Percentiles rank a stretch among this genome's conserved stretches.
These are phyloP conservation scores for Quercus phellos DNA, from an alignment of 331 rosid species.

Conservation along the genomic window DNA sequence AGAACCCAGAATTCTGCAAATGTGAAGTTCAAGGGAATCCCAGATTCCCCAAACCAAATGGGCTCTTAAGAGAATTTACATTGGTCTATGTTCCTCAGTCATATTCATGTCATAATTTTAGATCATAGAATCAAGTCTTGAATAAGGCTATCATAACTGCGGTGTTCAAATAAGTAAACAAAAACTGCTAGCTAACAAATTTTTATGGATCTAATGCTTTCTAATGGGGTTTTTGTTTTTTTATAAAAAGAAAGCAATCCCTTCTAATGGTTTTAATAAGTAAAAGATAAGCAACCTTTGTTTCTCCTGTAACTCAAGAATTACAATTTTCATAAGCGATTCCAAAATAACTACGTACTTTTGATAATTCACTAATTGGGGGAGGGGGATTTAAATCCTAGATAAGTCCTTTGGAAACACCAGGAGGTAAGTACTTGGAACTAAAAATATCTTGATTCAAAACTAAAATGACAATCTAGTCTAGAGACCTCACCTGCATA, in stretches of 20 bases:
- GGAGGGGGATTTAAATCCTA: too few relatives aligned
- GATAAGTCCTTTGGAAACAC: too few relatives aligned
- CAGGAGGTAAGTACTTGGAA: background rate
- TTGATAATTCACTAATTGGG: too few relatives aligned
- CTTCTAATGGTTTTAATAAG: background rate
- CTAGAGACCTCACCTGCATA: conserved; percentile 65
- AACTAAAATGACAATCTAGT: background rate
- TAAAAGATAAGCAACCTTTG: background rate
- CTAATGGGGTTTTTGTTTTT: too few relatives aligned
- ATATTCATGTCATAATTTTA: background rate
- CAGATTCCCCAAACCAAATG: too few relatives aligned
- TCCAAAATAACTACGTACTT: too few relatives aligned
- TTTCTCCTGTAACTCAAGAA: background rate
- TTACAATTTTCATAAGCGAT: background rate
- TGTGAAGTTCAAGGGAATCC: background rate
- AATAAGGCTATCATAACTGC: background rate
- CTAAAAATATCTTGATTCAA: background rate
- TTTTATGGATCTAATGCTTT: background rate
- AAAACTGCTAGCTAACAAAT: background rate
- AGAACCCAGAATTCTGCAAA: background rate
- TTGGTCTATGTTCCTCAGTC: background rate
- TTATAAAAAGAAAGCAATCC: too few relatives aligned
- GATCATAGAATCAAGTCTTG: background rate
- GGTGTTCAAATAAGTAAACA: background rate
- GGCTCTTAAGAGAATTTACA: background rate